phyloP scores from a whole-genome alignment of 2,329 filamentous ascomycete genomes.

The Sclerotinia trifoliorum region DNA sequence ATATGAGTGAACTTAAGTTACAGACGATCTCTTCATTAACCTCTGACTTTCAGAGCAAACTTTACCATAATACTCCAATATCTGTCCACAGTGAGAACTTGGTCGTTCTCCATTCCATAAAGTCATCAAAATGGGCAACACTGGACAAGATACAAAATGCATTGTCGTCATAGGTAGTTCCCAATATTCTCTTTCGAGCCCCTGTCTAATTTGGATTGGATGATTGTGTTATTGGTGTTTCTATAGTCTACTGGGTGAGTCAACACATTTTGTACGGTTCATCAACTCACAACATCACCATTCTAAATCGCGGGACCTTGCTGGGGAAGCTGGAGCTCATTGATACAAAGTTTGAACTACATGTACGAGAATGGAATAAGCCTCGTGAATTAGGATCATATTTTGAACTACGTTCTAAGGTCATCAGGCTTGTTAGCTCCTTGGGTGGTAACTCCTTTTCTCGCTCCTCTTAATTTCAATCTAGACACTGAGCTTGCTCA shows the following conservation, averaged over 20 bases:
- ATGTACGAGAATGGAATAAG: not conserved
- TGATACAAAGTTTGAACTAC: not conserved
- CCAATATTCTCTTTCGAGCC: not conserved
- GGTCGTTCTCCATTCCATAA: not conserved
- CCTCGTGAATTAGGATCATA: not conserved
- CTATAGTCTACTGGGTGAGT: too few relatives aligned
- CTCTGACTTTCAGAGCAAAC: not conserved
- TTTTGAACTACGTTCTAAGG: not conserved
- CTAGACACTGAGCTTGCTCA: constrained; percentile 77
- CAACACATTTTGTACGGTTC: constrained; percentile 78
- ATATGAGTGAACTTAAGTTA: not conserved
- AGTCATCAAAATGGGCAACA: not conserved
- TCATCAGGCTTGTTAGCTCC: constrained; percentile 63
- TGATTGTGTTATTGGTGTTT: constrained; percentile 88
- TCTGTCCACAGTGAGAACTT: not conserved
- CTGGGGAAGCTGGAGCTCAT: constrained; percentile 81
- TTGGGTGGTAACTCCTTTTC: constrained; percentile 81
- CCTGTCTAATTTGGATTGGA: constrained; percentile 40
- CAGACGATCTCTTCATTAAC: not conserved
- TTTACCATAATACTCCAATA: too few relatives aligned
- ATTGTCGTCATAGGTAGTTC: constrained; percentile 14
- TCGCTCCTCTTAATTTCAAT: constrained; percentile 80
- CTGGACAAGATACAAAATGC: not conserved
- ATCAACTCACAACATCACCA: constrained; percentile 69
- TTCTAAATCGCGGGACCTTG: constrained; percentile 81